Evolutionary conservation across 306 rosid genomes (phyloP).

Genomic region (Corylus avellana): DNA sequence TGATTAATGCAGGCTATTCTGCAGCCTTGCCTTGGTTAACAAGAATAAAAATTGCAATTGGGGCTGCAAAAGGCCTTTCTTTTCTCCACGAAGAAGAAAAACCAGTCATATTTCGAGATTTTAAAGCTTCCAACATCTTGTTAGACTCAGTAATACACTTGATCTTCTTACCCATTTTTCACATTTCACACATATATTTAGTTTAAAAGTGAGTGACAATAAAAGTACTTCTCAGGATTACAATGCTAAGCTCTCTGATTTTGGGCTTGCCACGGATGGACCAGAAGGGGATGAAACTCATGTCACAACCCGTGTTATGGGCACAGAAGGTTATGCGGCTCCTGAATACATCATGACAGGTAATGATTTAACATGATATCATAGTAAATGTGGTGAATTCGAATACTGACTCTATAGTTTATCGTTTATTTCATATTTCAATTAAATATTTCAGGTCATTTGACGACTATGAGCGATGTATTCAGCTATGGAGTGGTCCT

Average conservation of each 20-base stretch:
- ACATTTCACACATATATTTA: background rate
- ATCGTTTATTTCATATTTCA: too few relatives aligned
- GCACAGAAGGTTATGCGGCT: constrained; percentile 92
- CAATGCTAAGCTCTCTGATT: constrained; percentile 83
- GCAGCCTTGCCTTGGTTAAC: constrained; percentile 89
- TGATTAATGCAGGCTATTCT: constrained; percentile 60
- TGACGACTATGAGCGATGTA: constrained; percentile 82
- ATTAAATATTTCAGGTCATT: constrained; percentile 53
- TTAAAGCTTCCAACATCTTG: constrained; percentile 84
- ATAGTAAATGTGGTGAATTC: too few relatives aligned
- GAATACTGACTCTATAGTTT: too few relatives aligned
- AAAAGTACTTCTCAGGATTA: constrained; percentile 52
- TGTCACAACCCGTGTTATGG: constrained; percentile 70
- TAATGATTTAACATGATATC: background rate
- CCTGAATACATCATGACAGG: constrained; percentile 90
- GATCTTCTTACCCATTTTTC: constrained; percentile 9
- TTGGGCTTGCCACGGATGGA: constrained; percentile 86
- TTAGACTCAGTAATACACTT: constrained; percentile 52
- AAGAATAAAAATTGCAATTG: constrained; percentile 81
- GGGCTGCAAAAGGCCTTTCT: constrained; percentile 85
- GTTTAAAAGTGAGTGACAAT: background rate
- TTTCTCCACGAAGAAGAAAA: constrained; percentile 86
- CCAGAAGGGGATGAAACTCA: constrained; percentile 73
- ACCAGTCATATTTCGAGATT: constrained; percentile 82
- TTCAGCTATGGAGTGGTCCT: constrained; percentile 89